Percentiles rank a stretch among this genome's conserved stretches.
phyloP scores from a whole-genome alignment of 257 asterid genomes.

The Solanum stenotomum region DNA sequence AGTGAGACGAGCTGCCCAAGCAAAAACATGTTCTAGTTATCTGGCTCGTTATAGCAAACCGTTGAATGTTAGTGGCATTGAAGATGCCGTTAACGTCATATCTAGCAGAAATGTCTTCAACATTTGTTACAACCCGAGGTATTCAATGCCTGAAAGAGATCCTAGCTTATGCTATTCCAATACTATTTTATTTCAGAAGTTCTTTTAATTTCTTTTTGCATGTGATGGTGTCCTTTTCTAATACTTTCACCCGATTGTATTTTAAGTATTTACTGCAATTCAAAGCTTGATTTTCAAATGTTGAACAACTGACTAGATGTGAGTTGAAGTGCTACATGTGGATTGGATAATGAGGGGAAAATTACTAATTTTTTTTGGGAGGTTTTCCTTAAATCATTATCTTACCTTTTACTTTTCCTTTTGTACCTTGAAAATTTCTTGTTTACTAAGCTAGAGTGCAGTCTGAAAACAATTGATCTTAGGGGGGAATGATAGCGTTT shows the following conservation, averaged over 20 bases:
- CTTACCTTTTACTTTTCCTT: background rate
- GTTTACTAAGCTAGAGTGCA: background rate
- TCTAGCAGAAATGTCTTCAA: slow-evolving; percentile 41
- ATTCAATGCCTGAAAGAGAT: background rate
- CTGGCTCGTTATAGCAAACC: slow-evolving; percentile 37
- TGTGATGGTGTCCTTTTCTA: background rate
- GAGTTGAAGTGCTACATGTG: background rate
- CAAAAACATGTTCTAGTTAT: slow-evolving; percentile 37
- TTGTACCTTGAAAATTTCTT: background rate
- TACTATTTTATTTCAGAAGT: background rate
- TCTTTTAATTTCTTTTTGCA: background rate
- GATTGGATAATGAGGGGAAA: background rate
- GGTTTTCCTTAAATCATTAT: background rate
- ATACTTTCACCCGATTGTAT: background rate
- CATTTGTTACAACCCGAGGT: slow-evolving; percentile 93
- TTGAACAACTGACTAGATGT: background rate
- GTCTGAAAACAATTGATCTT: background rate
- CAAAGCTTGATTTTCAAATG: background rate
- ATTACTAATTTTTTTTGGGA: background rate
- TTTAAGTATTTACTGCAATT: background rate
- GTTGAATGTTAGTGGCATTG: slow-evolving; percentile 47
- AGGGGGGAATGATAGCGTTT: background rate
- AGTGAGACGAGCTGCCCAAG: slow-evolving; percentile 84
- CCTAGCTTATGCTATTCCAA: background rate
- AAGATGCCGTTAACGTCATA: slow-evolving; percentile 54